A percentile compares a stretch with the other conserved stretches of the same genome.
Conservation (phyloP, 2,329 filamentous ascomycete genomes). For the Didymella pomorum region DNA sequence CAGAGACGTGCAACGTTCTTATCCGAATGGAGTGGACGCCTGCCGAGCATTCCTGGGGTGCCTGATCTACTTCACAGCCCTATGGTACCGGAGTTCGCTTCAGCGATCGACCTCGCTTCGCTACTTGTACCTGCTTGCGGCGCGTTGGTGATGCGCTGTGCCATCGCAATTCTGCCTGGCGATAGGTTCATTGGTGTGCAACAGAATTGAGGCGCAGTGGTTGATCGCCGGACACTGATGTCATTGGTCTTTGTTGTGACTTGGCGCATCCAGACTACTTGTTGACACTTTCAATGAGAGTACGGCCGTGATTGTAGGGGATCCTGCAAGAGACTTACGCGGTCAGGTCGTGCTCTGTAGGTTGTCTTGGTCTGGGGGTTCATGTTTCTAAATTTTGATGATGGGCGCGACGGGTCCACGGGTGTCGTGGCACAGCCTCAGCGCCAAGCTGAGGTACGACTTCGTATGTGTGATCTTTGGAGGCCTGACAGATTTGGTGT, state of each 20-base stretch:
- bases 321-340: too few relatives aligned
- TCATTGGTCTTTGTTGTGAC: constrained; percentile 6
- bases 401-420: not conserved
- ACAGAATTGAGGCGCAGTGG: constrained; percentile 9
- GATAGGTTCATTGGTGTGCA: not conserved
- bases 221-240: not conserved
- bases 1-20: not conserved
- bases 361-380: too few relatives aligned
- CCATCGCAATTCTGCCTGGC: constrained; percentile 5
- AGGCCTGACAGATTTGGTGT: not conserved
- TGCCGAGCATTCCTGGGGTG: not conserved
- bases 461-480: not conserved
- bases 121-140: constrained; percentile 1
- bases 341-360: too few relatives aligned
- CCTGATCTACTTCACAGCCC: constrained; percentile 3
- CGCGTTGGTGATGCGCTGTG: not conserved
- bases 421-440: constrained; percentile 6
- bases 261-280: not conserved
- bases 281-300: too few relatives aligned
- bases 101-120: not conserved
- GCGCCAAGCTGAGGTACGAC: not conserved
- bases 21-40: constrained; percentile 3
- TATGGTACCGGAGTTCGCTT: not conserved
- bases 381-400: not conserved
- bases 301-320: too few relatives aligned